Evolutionary conservation across 2,329 filamentous ascomycete species (phyloP).

Genomic region (Seiridium cupressi): DNA sequence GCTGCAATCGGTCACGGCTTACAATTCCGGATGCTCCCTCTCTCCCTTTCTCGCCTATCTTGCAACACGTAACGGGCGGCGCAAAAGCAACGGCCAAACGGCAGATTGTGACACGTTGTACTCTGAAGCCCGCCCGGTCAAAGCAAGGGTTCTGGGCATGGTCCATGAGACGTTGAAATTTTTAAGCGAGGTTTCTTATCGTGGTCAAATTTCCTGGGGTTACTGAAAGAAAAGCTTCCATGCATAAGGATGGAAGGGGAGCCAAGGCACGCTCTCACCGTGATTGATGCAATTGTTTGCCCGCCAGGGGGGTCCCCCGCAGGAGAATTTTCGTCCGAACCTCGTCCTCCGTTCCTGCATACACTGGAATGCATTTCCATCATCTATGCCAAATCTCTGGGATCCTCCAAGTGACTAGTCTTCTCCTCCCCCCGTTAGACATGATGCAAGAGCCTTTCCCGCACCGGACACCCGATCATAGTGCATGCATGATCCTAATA

Average conservation of each 20-base stretch:
- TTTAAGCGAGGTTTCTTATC: not conserved
- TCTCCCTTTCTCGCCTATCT: no score
- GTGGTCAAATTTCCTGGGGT: not conserved
- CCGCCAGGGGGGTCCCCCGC: not conserved
- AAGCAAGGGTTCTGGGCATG: no score
- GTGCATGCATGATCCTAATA: not conserved
- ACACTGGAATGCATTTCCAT: not conserved
- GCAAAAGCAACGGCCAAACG: no score
- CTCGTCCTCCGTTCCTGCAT: not conserved
- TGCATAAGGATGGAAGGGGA: not conserved
- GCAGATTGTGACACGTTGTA: no score
- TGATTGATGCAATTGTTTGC: not conserved
- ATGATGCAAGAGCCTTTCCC: not conserved
- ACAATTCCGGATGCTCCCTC: not conserved
- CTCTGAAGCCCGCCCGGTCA: no score
- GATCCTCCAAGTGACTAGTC: no score
- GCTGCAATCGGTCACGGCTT: not conserved
- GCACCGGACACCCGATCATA: not conserved
- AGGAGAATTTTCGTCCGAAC: conserved; percentile 4
- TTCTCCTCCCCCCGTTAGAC: no score
- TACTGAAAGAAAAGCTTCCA: not conserved
- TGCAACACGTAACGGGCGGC: no score
- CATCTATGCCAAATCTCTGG: not conserved
- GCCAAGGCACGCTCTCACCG: not conserved
- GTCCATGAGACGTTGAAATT: not conserved